phyloP scores from a whole-genome alignment of 73 alveolate genomes.

The Paramecium tetraurelia region DNA sequence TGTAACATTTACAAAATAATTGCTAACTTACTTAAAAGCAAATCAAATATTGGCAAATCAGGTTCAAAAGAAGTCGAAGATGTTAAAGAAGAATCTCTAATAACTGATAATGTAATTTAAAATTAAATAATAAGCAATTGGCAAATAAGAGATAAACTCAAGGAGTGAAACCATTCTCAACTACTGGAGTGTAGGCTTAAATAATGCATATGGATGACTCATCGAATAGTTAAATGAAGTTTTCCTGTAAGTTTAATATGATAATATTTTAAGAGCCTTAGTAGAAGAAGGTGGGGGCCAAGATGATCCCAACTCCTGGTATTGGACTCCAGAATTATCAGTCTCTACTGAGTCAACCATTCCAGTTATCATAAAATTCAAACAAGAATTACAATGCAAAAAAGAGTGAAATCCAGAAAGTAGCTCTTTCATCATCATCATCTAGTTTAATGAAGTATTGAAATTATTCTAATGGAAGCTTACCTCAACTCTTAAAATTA shows the following conservation, averaged over 20 bases:
- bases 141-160: background rate
- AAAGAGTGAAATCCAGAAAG: background rate
- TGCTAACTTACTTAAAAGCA: background rate
- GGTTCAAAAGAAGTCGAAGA: constrained; percentile 13
- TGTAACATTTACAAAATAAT: constrained; percentile 3
- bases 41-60: background rate
- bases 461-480: background rate
- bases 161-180: background rate
- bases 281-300: background rate
- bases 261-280: background rate
- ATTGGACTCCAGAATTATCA: background rate
- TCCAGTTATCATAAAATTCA: background rate
- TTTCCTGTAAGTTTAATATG: background rate
- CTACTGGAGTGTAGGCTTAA: background rate
- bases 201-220: background rate
- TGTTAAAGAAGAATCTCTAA: background rate
- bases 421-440: background rate
- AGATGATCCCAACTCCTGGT: background rate
- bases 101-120: background rate
- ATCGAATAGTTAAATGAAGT: background rate
- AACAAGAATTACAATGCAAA: background rate
- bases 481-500: constrained; percentile 72
- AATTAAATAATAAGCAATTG: background rate
- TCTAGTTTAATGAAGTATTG: background rate
- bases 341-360: background rate